Base-by-base conservation (phyloP, 345 rosid genomes). In the Balakata baccata region DNA sequence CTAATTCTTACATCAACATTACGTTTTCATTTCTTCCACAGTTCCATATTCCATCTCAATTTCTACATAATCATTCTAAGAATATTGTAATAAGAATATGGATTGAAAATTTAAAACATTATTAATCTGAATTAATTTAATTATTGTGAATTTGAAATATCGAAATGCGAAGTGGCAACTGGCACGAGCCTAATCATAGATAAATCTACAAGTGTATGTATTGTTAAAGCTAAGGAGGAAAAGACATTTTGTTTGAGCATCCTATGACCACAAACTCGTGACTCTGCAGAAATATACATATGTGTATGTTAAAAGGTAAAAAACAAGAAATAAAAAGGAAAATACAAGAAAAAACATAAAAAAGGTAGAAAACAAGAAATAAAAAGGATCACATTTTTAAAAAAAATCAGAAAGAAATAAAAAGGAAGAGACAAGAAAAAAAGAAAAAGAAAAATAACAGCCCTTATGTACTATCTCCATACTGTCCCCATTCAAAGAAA, bases 401-500 rank as follows among this genome's bases (percentile, higher is more conserved):
- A n/a, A n/a, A n/a, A n/a, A n/a, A n/a, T n/a, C n/a, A n/a, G 2
- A 29, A 53, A 9, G 77, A 78, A 74, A 69, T 69, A 62, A 78
- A 67, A 81, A 29, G 34, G 34, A 29, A 29, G 2, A 29, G 34
- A 79, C 85, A 77, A 77, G 66, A 62, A 25, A 82, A 83, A 83
- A 81, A 73, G 78, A 72, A 75, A 77, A 63, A 66, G 73, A 81
- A 81, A 80, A 79, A 79, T 71, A 76, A n/a, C 20, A 1, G 38
- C 69, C 82, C 79, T 68, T 72, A 20, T 53, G 79, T 75, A 76
- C 70, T 60, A 76, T 45, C 74, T 80, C 81, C 71, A 60, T 69
- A 59, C 80, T 79, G 71, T 81, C 72, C 85, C 79, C 84, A 81
- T 81, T 83, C 78, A 56, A 75, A 79, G 82, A 83, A 77, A 88